phyloP scores from a whole-genome alignment of 176 grass and related monocot species.

The Tillandsia fasciculata region DNA sequence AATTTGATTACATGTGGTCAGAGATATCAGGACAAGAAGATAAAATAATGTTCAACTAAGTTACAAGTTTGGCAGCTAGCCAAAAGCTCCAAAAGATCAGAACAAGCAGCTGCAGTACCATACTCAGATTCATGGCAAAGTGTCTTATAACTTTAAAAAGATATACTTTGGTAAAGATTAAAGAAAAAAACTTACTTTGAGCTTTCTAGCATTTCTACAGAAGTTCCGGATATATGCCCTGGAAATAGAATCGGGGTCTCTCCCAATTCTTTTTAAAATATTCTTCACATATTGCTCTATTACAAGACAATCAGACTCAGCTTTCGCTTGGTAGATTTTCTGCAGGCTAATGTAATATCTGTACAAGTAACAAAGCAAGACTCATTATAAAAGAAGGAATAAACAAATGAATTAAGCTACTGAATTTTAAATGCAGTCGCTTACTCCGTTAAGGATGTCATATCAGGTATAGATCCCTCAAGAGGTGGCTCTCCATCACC shows the following conservation, averaged over 20 bases:
- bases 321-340: slow-evolving; percentile 92
- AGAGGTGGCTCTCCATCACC: slow-evolving; percentile 82
- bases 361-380: slow-evolving; percentile 14
- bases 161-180: not conserved
- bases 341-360: slow-evolving; percentile 90
- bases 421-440: slow-evolving; percentile 11
- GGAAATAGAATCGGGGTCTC: slow-evolving; percentile 71
- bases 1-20: too few species aligned
- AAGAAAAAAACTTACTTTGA: slow-evolving; percentile 40
- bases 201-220: slow-evolving; percentile 91
- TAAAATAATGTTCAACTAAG: too few species aligned
- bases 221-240: slow-evolving; percentile 76
- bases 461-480: slow-evolving; percentile 93
- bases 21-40: too few species aligned
- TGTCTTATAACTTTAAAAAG: not conserved
- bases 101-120: too few species aligned
- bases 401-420: not conserved
- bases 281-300: slow-evolving; percentile 48
- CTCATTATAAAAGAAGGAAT: slow-evolving; percentile 3
- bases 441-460: slow-evolving; percentile 95
- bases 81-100: too few species aligned
- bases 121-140: too few species aligned
- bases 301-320: slow-evolving; percentile 64
- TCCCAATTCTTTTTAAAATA: slow-evolving; percentile 70
- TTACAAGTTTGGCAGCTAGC: too few species aligned